Conservation (phyloP, 2,329 filamentous ascomycete genomes). For the Aphanocladium album region DNA sequence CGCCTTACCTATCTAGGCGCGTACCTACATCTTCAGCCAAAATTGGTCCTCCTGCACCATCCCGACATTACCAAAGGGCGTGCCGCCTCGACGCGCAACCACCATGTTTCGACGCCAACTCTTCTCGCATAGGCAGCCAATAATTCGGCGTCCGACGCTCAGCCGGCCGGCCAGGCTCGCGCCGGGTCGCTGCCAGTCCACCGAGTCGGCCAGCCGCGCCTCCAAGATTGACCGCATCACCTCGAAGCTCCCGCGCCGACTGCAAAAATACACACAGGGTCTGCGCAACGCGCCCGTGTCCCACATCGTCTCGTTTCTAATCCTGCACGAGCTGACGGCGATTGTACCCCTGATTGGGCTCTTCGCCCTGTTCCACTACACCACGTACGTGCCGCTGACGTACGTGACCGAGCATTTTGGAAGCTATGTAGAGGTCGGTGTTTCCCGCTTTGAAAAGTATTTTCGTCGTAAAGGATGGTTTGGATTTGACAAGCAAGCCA, state of each 20-base stretch:
- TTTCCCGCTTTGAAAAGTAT: slow-evolving; percentile 71
- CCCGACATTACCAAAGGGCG: neutral
- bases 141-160: slow-evolving; percentile 12
- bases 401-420: slow-evolving; percentile 48
- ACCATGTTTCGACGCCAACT: slow-evolving; percentile 24
- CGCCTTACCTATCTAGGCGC: neutral
- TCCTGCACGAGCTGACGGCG: slow-evolving; percentile 90
- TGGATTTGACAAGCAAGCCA: slow-evolving; percentile 43
- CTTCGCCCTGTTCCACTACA: slow-evolving; percentile 74
- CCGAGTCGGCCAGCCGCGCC: slow-evolving; percentile 24
- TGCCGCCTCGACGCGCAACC: neutral
- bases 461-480: slow-evolving; percentile 80
- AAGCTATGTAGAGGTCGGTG: slow-evolving; percentile 52
- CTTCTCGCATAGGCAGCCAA: slow-evolving; percentile 19
- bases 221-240: slow-evolving; percentile 43
- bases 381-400: slow-evolving; percentile 61
- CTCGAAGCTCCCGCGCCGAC: slow-evolving; percentile 55
- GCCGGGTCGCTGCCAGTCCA: slow-evolving; percentile 14
- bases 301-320: slow-evolving; percentile 78
- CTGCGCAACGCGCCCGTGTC: slow-evolving; percentile 74
- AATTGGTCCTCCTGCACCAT: neutral
- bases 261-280: slow-evolving; percentile 63
- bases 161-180: neutral
- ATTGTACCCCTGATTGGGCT: slow-evolving; percentile 73
- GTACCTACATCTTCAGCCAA: neutral